Percentiles rank a stretch among this genome's conserved stretches.
Evolutionary conservation across 2,329 filamentous ascomycete genomes (phyloP).

Genomic region (Sarocladiaceae sp.): DNA sequence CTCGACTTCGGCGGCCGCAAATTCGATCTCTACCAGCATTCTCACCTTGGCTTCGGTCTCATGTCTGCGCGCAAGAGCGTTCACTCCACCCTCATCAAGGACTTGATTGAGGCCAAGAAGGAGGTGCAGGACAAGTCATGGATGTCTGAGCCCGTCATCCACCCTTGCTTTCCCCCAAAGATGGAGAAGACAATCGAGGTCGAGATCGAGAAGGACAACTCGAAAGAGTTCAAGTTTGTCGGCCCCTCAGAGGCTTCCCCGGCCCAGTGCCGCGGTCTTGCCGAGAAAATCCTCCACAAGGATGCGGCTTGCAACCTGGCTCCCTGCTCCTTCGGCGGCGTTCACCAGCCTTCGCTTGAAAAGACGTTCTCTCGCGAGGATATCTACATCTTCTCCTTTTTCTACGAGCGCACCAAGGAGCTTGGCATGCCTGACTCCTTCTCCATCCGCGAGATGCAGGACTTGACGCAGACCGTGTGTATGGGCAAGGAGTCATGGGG

Average conservation of each 20-base stretch:
- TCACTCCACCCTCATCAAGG: conserved; percentile 67
- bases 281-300: conserved; percentile 88
- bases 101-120: conserved; percentile 58
- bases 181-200: conserved; percentile 70
- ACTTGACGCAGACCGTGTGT: conserved; percentile 80
- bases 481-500: conserved; percentile 72
- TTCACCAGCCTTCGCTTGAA: conserved; percentile 85
- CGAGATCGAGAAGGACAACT: conserved; percentile 54
- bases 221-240: conserved; percentile 67
- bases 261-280: conserved; percentile 82
- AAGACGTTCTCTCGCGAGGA: conserved; percentile 92
- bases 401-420: conserved; percentile 89
- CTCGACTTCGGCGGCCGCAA: conserved; percentile 84
- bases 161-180: conserved; percentile 82
- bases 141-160: conserved; percentile 64
- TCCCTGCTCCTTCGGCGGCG: conserved; percentile 97
- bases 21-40: conserved; percentile 96
- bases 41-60: conserved; percentile 90
- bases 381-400: conserved; percentile 95
- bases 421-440: conserved; percentile 99
- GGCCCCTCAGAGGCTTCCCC: conserved; percentile 70
- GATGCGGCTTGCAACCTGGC: conserved; percentile 72
- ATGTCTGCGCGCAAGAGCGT: conserved; percentile 91
- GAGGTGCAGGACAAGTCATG: conserved; percentile 47
- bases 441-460: conserved; percentile 82